These are phyloP conservation scores for Geotrichum restrictum DNA, from an alignment of 1,139 yeast genomes.

Conservation along the genomic window DNA sequence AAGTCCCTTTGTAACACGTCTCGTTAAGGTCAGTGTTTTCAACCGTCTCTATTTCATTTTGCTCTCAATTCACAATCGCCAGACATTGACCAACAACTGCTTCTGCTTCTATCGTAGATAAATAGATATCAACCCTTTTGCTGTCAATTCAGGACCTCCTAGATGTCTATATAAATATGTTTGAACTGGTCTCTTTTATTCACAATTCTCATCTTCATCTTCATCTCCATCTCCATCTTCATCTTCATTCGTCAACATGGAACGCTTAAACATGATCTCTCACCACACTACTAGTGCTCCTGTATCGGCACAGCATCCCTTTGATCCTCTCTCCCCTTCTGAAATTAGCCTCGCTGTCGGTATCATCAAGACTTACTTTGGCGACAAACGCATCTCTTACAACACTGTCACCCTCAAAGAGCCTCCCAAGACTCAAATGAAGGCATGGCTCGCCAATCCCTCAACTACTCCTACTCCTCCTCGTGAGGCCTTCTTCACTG, in stretches of 20 bases:
- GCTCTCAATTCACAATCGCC: too few relatives aligned
- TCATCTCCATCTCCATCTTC: background rate
- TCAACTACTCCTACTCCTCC: slow-evolving; percentile 49
- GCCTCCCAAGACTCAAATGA: slow-evolving; percentile 59
- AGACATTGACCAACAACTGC: too few relatives aligned
- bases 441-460: slow-evolving; percentile 58
- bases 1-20: too few relatives aligned
- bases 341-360: slow-evolving; percentile 50
- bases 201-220: background rate
- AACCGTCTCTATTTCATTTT: too few relatives aligned
- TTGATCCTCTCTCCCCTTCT: slow-evolving; percentile 62
- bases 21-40: too few relatives aligned
- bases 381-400: slow-evolving; percentile 49
- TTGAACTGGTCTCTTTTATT: too few relatives aligned
- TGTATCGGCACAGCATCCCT: slow-evolving; percentile 51
- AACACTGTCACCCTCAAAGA: slow-evolving; percentile 69
- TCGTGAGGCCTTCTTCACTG: slow-evolving; percentile 62
- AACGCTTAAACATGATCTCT: slow-evolving; percentile 46
- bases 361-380: slow-evolving; percentile 44
- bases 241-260: slow-evolving; percentile 40
- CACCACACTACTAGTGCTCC: slow-evolving; percentile 51
- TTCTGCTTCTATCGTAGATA: too few relatives aligned
- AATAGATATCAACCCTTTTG: background rate
- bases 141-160: background rate
- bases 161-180: background rate